Evolutionary conservation across 1,284 basidiomycete species (phyloP).

Genomic region (Naganishia liquefaciens): DNA sequence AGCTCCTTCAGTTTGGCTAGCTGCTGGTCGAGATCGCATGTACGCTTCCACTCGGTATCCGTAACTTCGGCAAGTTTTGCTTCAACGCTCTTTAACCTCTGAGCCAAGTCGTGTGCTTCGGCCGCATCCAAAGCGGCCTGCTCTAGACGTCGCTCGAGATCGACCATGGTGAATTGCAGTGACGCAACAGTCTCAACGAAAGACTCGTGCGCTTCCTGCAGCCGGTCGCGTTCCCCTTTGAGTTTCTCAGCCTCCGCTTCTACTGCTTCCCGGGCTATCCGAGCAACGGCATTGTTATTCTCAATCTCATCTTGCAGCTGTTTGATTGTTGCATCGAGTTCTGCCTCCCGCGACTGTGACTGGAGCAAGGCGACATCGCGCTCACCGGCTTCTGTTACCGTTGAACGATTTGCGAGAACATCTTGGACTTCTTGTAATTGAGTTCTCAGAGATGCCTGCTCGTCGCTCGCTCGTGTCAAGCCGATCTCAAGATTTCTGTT

Average conservation of each 20-base stretch:
- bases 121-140: neutral
- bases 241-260: neutral
- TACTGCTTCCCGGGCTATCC: neutral
- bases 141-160: conserved; percentile 1
- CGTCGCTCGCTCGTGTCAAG: conserved; percentile 1
- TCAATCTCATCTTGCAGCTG: conserved; percentile 13
- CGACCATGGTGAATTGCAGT: conserved; percentile 3
- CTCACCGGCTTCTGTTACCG: conserved; percentile 17
- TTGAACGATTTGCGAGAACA: conserved; percentile 11
- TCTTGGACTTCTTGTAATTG: conserved; percentile 12
- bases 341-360: conserved; percentile 14
- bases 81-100: conserved; percentile 1
- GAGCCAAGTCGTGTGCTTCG: neutral
- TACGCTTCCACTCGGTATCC: neutral
- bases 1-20: conserved; percentile 10
- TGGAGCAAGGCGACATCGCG: conserved; percentile 18
- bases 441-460: neutral
- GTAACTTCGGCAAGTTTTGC: neutral
- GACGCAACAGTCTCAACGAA: conserved; percentile 1
- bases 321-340: conserved; percentile 5
- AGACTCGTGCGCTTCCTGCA: conserved; percentile 12
- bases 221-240: neutral
- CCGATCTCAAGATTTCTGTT: conserved; percentile 17
- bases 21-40: neutral
- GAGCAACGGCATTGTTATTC: conserved; percentile 5